A percentile compares a stretch with the other conserved stretches of the same genome.
Evolutionary conservation across 352 stramenopile species (phyloP).

Genomic region (Globisporangium spiculum): DNA sequence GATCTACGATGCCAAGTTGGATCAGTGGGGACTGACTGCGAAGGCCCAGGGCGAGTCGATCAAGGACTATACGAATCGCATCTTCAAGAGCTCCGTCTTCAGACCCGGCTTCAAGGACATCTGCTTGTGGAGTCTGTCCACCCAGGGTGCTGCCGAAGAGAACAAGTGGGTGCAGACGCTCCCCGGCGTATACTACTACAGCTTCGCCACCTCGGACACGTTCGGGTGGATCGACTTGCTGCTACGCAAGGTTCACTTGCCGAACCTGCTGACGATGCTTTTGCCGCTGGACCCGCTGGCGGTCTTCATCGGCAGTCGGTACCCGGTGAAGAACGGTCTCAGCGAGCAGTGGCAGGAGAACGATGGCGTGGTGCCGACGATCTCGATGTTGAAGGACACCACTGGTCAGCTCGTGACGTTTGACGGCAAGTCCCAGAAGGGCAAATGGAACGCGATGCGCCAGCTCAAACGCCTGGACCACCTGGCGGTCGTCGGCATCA

Average conservation of each 20-base stretch:
- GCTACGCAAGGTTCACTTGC: conserved; percentile 37
- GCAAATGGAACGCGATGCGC: conserved; percentile 54
- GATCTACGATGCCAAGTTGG: conserved; percentile 50
- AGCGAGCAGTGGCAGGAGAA: conserved; percentile 42
- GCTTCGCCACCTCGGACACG: conserved; percentile 44
- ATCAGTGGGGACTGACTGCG: conserved; percentile 36
- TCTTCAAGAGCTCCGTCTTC: conserved; percentile 41
- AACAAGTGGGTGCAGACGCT: conserved; percentile 50
- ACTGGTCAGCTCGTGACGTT: conserved; percentile 25
- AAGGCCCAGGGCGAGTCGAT: conserved; percentile 30
- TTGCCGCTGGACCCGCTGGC: conserved; percentile 30
- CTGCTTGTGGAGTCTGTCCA: conserved; percentile 46
- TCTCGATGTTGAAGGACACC: conserved; percentile 41
- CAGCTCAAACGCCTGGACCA: conserved; percentile 47
- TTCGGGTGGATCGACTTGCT: conserved; percentile 29
- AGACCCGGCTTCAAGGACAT: conserved; percentile 39
- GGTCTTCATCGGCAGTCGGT: conserved; percentile 37
- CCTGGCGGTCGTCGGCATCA: conserved; percentile 39
- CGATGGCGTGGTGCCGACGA: conserved; percentile 43
- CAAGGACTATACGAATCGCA: conserved; percentile 38
- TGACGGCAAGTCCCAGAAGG: conserved; percentile 27
- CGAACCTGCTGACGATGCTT: conserved; percentile 49
- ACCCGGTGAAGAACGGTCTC: conserved; percentile 27
- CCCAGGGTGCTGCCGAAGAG: conserved; percentile 42
- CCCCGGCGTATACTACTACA: conserved; percentile 58